These are phyloP conservation scores for Neurospora tetraspora DNA, from an alignment of 495 filamentous ascomycete genomes.

Conservation along the genomic window DNA sequence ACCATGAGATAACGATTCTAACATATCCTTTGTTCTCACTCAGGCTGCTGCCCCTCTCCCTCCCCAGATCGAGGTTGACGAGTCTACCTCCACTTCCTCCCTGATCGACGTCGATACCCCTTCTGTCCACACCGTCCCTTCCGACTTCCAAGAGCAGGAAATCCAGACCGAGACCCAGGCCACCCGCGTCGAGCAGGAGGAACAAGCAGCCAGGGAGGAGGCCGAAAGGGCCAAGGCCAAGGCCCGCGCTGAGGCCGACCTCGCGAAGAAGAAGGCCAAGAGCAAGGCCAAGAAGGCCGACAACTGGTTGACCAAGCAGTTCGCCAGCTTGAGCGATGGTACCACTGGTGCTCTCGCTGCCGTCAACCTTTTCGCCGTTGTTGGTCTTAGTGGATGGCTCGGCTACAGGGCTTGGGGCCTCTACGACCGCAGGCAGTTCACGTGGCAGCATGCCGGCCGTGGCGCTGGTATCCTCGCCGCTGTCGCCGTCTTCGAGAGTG, in stretches of 20 bases:
- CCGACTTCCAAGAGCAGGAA: conserved; percentile 52
- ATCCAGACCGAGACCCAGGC: conserved; percentile 68
- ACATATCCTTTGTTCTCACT: background rate
- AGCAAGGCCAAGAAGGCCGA: conserved; percentile 30
- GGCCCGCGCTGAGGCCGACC: conserved; percentile 36
- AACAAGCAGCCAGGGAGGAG: conserved; percentile 10
- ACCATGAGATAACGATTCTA: background rate
- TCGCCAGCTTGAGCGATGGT: conserved; percentile 22
- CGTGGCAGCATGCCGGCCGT: conserved; percentile 58
- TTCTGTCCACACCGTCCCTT: conserved; percentile 58
- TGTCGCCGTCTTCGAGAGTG: conserved; percentile 31
- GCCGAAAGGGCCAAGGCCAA: conserved; percentile 25
- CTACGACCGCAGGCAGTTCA: conserved; percentile 55
- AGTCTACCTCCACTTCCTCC: conserved; percentile 46
- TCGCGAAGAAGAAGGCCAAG: conserved; percentile 42
- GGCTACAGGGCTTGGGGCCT: conserved; percentile 37
- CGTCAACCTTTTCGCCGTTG: conserved; percentile 30
- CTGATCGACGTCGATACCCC: conserved; percentile 71
- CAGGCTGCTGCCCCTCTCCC: conserved; percentile 55
- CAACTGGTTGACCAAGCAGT: conserved; percentile 26
- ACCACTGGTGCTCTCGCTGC: conserved; percentile 25
- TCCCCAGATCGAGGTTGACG: conserved; percentile 50
- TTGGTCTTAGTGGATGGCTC: conserved; percentile 35
- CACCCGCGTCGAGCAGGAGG: conserved; percentile 41
- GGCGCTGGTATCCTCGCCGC: conserved; percentile 42